Conservation (phyloP, 2,329 filamentous ascomycete species). For the Podosphaera fusca region DNA sequence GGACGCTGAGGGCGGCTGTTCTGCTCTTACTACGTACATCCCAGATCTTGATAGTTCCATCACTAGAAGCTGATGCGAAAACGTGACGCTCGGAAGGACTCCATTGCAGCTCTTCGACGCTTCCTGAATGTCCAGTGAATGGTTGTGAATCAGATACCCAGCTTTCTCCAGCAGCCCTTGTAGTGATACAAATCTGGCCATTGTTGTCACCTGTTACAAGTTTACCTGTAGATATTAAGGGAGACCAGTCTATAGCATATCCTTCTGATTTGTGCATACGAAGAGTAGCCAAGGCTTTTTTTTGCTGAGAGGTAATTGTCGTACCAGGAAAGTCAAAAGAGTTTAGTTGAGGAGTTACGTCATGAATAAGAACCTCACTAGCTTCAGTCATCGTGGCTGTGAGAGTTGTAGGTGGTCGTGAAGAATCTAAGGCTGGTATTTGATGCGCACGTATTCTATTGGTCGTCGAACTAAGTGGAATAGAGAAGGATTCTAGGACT, state of each 20-base stretch:
- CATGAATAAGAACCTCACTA: constrained; percentile 71
- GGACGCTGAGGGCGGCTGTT: constrained; percentile 66
- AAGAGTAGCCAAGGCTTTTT: constrained; percentile 71
- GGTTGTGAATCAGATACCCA: constrained; percentile 71
- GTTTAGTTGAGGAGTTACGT: constrained; percentile 70
- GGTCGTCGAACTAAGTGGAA: constrained; percentile 67
- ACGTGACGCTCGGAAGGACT: constrained; percentile 81
- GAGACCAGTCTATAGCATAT: constrained; percentile 94
- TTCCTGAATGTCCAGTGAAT: constrained; percentile 63
- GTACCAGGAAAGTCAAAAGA: constrained; percentile 81
- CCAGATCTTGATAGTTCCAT: constrained; percentile 91
- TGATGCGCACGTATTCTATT: constrained; percentile 86
- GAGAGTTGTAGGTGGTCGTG: constrained; percentile 54
- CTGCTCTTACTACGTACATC: constrained; percentile 79
- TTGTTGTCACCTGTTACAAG: constrained; percentile 81
- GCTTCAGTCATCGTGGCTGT: constrained; percentile 88
- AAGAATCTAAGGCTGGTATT: constrained; percentile 45
- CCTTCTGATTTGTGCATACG: constrained; percentile 83
- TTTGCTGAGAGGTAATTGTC: constrained; percentile 56
- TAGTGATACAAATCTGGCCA: constrained; percentile 73
- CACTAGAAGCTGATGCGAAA: constrained; percentile 80
- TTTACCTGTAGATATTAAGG: constrained; percentile 55
- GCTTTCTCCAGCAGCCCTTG: constrained; percentile 63
- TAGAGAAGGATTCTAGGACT: constrained; percentile 77
- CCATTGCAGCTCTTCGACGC: constrained; percentile 92